Evolutionary conservation across 768 basidiomycete genomes (phyloP).

Genomic region (Pleurotus pulmonarius): DNA sequence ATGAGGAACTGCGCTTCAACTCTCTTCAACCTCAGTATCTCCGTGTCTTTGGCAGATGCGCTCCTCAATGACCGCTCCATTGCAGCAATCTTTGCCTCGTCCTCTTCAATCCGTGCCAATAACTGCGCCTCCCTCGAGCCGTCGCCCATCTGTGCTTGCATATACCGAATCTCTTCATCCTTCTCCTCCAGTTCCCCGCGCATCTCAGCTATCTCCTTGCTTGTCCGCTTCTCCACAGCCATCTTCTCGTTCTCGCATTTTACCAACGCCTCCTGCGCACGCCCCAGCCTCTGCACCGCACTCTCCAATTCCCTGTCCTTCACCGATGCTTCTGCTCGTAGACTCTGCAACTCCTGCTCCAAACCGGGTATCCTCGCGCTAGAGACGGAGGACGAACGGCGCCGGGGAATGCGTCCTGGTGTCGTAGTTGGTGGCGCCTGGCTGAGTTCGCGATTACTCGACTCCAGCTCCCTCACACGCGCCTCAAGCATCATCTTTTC

Average conservation of each 20-base stretch:
- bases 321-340: constrained; percentile 36
- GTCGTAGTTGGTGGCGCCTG: constrained; percentile 22
- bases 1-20: constrained; percentile 35
- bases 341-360: constrained; percentile 53
- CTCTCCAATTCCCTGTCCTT: constrained; percentile 41
- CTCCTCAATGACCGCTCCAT: constrained; percentile 48
- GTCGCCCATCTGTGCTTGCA: constrained; percentile 37
- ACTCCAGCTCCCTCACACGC: constrained; percentile 58
- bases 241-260: constrained; percentile 57
- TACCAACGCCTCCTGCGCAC: constrained; percentile 44
- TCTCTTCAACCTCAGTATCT: constrained; percentile 35
- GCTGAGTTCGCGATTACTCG: constrained; percentile 30
- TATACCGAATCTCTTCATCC: constrained; percentile 53
- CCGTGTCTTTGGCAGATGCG: constrained; percentile 30
- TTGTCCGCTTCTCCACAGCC: constrained; percentile 45
- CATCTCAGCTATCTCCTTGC: constrained; percentile 41
- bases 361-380: constrained; percentile 44
- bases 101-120: constrained; percentile 66
- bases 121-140: constrained; percentile 57
- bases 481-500: constrained; percentile 57
- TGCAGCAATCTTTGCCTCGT: constrained; percentile 60
- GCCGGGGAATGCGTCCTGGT: constrained; percentile 31
- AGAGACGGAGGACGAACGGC: constrained; percentile 59
- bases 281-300: constrained; percentile 44
- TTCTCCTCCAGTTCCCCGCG: constrained; percentile 44